Evolutionary conservation across 1,139 yeast genomes (phyloP).

Genomic region (Saccharomyces pastorianus): DNA sequence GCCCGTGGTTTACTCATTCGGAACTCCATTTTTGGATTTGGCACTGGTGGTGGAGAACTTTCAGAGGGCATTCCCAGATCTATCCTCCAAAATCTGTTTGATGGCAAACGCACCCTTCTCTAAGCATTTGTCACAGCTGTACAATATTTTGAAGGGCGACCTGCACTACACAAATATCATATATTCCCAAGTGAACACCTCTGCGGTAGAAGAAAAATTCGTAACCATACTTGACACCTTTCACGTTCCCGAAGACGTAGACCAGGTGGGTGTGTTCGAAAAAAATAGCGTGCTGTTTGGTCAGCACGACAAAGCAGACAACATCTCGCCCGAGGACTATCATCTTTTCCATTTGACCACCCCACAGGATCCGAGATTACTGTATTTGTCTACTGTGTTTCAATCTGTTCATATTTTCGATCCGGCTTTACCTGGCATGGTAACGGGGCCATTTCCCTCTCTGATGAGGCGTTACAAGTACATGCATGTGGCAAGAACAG

Average conservation of each 20-base stretch:
- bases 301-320: slow-evolving; percentile 3
- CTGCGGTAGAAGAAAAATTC: slow-evolving; percentile 19
- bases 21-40: slow-evolving; percentile 48
- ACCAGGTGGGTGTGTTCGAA: slow-evolving; percentile 17
- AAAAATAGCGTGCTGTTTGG: slow-evolving; percentile 25
- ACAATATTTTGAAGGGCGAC: slow-evolving; percentile 28
- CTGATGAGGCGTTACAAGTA: slow-evolving; percentile 74
- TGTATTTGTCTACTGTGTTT: slow-evolving; percentile 68
- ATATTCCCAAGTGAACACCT: slow-evolving; percentile 43
- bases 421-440: slow-evolving; percentile 30
- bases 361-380: slow-evolving; percentile 72
- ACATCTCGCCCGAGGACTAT: slow-evolving; percentile 33
- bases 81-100: slow-evolving; percentile 39
- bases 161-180: slow-evolving; percentile 39
- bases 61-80: slow-evolving; percentile 34
- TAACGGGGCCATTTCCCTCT: slow-evolving; percentile 62
- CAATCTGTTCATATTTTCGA: slow-evolving; percentile 44
- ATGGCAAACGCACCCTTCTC: slow-evolving; percentile 67
- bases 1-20: slow-evolving; percentile 73
- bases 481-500: slow-evolving; percentile 83
- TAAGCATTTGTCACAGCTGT: slow-evolving; percentile 35
- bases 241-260: slow-evolving; percentile 14
- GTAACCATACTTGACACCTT: slow-evolving; percentile 40
- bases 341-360: slow-evolving; percentile 59
- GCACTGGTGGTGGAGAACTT: slow-evolving; percentile 35